Base-by-base conservation (phyloP, 768 basidiomycete genomes). In the Dioszegia aurantiaca region DNA sequence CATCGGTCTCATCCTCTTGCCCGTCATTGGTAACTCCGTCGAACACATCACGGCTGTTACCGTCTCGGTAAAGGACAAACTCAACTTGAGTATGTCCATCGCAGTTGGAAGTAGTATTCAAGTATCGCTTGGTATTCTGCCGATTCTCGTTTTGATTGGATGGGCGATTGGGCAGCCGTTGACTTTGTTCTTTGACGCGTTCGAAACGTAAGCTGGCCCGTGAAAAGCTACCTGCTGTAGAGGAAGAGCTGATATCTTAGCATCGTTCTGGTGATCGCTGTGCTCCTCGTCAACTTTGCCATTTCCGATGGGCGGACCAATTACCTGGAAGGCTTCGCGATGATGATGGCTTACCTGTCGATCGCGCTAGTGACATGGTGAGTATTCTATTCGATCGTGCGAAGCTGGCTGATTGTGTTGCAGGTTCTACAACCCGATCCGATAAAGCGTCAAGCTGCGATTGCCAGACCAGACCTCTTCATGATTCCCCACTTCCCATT, bases 11-110 rank as follows among this genome's bases (percentile, higher is more conserved):
- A 90, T 97, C 64, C 80, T 97, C 17, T 81, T 97, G 5, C 93
- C 93, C 6, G 90, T 94, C 40, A 90, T 92, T 33, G 54, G 61
- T 57, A 73, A 73, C 56, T 67, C 71, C 8, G 73, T 72, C 80
- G 92, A 95, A 69, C 91, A 93, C 70, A 86, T 86, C 37, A 94
- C 90, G 2, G 91, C 92, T 8, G 89, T 95, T 33, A 87, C 87
- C 1, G 91, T 92, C 6, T 89, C 92, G 0, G 87, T 90, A 61
- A 93, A 93, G 76, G 77, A 79, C 77, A 90, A 93, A 73, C 78
- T 94, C 24, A 88, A 88, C 41, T 81, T 95, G 11, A 88, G 87
- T 69, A 80, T 95, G 58, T 85, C 87, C 30, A 88, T 94, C 36
- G 89, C 92, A 12, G 88, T 90, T 21, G 73, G 73, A 3, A 68